phyloP scores from a whole-genome alignment of 371 early-diverging fungal species.

The Zopfochytrium polystomum region DNA sequence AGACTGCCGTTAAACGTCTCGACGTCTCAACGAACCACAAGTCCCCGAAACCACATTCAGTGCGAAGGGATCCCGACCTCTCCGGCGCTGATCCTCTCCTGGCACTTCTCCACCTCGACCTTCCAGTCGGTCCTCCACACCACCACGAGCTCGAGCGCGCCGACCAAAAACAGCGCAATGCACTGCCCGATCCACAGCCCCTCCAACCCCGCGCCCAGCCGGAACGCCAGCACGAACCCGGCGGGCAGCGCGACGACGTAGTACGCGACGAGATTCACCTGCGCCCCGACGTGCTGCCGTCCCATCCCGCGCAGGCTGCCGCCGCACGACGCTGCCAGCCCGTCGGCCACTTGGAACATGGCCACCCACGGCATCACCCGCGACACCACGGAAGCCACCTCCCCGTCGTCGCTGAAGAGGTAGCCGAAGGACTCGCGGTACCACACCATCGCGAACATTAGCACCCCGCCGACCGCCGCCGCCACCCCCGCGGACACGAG shows the following conservation, averaged over 20 bases:
- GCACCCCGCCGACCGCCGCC: too few species aligned
- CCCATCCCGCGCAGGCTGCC: not conserved
- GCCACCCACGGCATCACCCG: not conserved
- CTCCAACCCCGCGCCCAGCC: not conserved
- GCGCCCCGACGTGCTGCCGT: not conserved
- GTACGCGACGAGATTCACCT: not conserved
- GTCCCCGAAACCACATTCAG: too few species aligned
- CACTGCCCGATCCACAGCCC: constrained; percentile 3
- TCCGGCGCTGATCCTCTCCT: too few species aligned
- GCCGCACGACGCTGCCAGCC: not conserved
- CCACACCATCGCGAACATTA: too few species aligned
- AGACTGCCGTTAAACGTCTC: too few species aligned
- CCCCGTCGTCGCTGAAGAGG: constrained; percentile 1
- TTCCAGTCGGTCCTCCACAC: constrained; percentile 36
- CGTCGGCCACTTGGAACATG: not conserved
- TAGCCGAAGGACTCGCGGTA: too few species aligned
- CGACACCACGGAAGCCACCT: not conserved
- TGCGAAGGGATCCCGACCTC: too few species aligned
- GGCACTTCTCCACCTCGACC: constrained; percentile 29
- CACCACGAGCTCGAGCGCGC: constrained; percentile 22
- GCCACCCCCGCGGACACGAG: too few species aligned
- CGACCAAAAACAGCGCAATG: constrained; percentile 19
- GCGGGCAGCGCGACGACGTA: too few species aligned
- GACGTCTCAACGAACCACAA: too few species aligned
- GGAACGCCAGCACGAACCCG: too few species aligned